Evolutionary conservation across 345 rosid genomes (phyloP).

Genomic region (Rhizophora mangle): DNA sequence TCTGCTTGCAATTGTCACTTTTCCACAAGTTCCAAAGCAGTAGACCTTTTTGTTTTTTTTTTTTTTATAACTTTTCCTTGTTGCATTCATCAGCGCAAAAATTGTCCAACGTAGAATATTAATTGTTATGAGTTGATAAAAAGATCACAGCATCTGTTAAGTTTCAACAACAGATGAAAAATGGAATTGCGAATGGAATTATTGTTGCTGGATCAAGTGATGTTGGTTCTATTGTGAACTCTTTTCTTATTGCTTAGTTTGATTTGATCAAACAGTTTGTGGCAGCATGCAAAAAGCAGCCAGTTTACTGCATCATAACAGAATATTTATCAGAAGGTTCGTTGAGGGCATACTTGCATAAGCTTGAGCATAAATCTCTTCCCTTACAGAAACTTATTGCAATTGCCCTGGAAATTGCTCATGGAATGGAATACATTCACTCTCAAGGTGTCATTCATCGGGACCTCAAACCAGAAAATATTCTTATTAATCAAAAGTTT

Average conservation of each 20-base stretch:
- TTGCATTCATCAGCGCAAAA: background rate
- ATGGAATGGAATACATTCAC: conserved; percentile 91
- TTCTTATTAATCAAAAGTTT: conserved; percentile 68
- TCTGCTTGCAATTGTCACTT: background rate
- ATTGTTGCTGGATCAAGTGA: background rate
- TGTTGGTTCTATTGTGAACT: background rate
- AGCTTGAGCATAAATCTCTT: conserved; percentile 73
- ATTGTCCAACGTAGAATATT: background rate
- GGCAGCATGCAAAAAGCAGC: conserved; percentile 71
- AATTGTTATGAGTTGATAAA: background rate
- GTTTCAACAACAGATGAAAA: background rate
- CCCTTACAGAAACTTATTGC: conserved; percentile 59
- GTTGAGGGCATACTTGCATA: conserved; percentile 86
- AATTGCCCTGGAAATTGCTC: conserved; percentile 76
- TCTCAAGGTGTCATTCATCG: conserved; percentile 86
- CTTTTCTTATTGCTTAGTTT: background rate
- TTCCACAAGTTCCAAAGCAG: background rate
- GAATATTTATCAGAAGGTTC: conserved; percentile 75
- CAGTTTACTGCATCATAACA: conserved; percentile 64
- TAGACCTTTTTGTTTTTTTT: no score
- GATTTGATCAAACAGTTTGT: conserved; percentile 45
- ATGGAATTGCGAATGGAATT: background rate
- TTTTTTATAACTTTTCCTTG: background rate
- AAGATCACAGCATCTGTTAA: background rate
- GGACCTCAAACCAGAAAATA: conserved; percentile 96